Evolutionary conservation across 805 yeast genomes (phyloP).

Genomic region (Metahyphopichia silvanorum): DNA sequence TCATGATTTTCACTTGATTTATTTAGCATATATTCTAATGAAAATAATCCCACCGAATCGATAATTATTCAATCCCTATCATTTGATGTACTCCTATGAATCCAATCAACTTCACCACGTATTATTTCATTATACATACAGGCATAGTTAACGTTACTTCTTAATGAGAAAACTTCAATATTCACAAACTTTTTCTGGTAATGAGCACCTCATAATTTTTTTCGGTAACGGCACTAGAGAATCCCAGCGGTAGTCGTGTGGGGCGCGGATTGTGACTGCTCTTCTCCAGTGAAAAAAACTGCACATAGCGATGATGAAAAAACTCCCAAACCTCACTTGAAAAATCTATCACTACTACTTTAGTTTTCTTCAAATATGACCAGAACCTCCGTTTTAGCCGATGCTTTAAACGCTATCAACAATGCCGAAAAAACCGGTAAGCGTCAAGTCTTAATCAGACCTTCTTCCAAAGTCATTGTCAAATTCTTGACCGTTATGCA

Average conservation of each 20-base stretch:
- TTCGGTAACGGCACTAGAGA: too few species aligned
- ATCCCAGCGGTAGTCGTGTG: constrained; percentile 1
- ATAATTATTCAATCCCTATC: too few species aligned
- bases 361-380: constrained; percentile 59
- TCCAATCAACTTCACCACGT: too few species aligned
- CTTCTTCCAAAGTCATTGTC: constrained; percentile 97
- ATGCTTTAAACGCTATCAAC: constrained; percentile 97
- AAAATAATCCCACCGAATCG: too few species aligned
- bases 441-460: constrained; percentile 98
- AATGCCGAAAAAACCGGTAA: constrained; percentile 99
- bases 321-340: constrained; percentile 4
- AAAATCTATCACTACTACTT: constrained; percentile 1
- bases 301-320: not conserved
- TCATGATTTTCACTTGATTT: too few species aligned
- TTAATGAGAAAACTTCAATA: too few species aligned
- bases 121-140: too few species aligned
- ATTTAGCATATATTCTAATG: too few species aligned
- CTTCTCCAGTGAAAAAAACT: not conserved
- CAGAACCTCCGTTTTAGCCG: constrained; percentile 97
- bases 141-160: too few species aligned
- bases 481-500: constrained; percentile 96
- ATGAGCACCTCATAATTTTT: too few species aligned
- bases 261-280: not conserved
- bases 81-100: too few species aligned
- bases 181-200: too few species aligned